A percentile compares a stretch with the other conserved stretches of the same genome.
Conservation (phyloP, 306 rosid species). For the Malus orientalis region DNA sequence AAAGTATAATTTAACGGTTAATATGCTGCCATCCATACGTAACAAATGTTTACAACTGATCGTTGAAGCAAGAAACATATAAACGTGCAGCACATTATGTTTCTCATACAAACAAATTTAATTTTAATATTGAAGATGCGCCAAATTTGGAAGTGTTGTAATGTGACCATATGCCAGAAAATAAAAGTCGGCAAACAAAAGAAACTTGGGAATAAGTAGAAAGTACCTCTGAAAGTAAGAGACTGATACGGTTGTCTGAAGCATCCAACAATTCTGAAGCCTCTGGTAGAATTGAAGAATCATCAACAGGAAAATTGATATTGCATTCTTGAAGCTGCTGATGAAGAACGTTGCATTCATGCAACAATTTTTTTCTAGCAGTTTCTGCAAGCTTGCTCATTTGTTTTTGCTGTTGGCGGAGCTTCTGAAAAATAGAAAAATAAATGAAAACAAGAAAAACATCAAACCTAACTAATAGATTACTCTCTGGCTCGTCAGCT, state of each 20-base stretch:
- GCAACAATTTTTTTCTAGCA: slow-evolving; percentile 38
- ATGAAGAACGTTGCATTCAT: slow-evolving; percentile 54
- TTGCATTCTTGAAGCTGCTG: slow-evolving; percentile 61
- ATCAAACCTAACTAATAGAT: slow-evolving; percentile 15
- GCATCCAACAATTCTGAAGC: slow-evolving; percentile 46
- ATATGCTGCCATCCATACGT: not conserved
- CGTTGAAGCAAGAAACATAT: not conserved
- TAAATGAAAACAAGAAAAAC: not conserved
- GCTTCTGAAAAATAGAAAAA: slow-evolving; percentile 34
- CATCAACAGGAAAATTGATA: slow-evolving; percentile 36
- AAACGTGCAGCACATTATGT: not conserved
- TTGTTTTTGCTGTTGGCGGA: slow-evolving; percentile 49
- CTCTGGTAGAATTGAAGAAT: slow-evolving; percentile 38
- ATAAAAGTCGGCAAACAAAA: not conserved
- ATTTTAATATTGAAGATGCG: not conserved
- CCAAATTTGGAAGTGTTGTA: not conserved
- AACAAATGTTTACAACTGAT: not conserved
- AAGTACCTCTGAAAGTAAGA: slow-evolving; percentile 65
- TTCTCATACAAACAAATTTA: not conserved
- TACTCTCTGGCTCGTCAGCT: slow-evolving; percentile 2
- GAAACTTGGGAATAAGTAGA: not conserved
- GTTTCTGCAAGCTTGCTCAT: slow-evolving; percentile 45
- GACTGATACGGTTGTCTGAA: slow-evolving; percentile 57
- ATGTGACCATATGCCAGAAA: not conserved
- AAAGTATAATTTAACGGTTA: not conserved